Evolutionary conservation across 345 rosid genomes (phyloP).

Genomic region (Brassica napus): Da-Ae NC_063451.1:42856001-42856500

Average conservation of each 20-base stretch:
- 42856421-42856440: not conserved
- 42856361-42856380: conserved; percentile 89
- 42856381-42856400: conserved; percentile 98
- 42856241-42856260: conserved; percentile 40
- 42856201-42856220: conserved; percentile 80
- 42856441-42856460: not conserved
- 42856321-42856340: conserved; percentile 63
- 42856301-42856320: conserved; percentile 24
- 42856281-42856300: conserved; percentile 5
- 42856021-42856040: conserved; percentile 73
- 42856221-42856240: conserved; percentile 73
- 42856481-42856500: conserved; percentile 45
- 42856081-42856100: not conserved
- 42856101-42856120: conserved; percentile 23
- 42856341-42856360: conserved; percentile 78
- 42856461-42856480: not conserved
- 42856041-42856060: conserved; percentile 72
- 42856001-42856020: conserved; percentile 88
- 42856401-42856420: conserved; percentile 57
- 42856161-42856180: conserved; percentile 74
- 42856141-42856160: conserved; percentile 94
- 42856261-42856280: not conserved
- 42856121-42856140: conserved; percentile 28
- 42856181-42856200: conserved; percentile 80
- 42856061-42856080: conserved; percentile 52